A percentile compares a stretch with the other conserved stretches of the same genome.
These are phyloP conservation scores for Cercospora citrullina DNA, from an alignment of 2,329 filamentous ascomycete genomes.

Conservation along the genomic window DNA sequence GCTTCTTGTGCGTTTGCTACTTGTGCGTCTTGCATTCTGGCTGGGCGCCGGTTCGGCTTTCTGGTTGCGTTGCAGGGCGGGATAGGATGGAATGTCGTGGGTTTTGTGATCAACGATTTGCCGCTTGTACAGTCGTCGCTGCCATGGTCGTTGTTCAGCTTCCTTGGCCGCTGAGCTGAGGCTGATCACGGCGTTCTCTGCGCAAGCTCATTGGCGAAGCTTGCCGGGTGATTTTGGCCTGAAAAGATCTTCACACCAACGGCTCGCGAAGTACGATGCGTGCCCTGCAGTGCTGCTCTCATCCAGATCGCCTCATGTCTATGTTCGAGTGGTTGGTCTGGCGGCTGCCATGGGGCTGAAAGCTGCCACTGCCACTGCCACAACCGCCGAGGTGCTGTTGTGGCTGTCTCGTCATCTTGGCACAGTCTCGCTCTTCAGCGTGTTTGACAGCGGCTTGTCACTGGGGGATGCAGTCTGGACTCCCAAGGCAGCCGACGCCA, in stretches of 20 bases:
- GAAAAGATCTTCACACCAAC: not conserved
- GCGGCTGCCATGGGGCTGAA: not conserved
- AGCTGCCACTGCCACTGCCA: not conserved
- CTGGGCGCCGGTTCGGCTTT: not conserved
- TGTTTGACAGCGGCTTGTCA: not conserved
- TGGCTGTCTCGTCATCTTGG: not conserved
- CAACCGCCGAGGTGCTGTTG: not conserved
- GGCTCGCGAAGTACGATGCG: not conserved
- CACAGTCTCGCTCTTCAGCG: not conserved
- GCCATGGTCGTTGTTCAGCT: not conserved
- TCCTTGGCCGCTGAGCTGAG: not conserved
- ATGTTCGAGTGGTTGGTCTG: not conserved
- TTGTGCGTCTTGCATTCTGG: not conserved
- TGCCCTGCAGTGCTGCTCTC: not conserved
- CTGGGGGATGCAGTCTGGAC: not conserved
- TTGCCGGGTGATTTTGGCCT: not conserved
- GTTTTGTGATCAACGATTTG: not conserved
- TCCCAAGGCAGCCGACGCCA: not conserved
- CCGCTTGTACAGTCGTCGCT: not conserved
- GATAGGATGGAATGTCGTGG: not conserved
- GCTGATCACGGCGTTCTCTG: not conserved
- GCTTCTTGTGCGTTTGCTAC: not conserved
- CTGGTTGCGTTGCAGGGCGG: not conserved
- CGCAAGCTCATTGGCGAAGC: not conserved
- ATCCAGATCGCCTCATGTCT: not conserved